Conservation (phyloP, 495 filamentous ascomycete species). For the Penicillium maclennaniae region DNA sequence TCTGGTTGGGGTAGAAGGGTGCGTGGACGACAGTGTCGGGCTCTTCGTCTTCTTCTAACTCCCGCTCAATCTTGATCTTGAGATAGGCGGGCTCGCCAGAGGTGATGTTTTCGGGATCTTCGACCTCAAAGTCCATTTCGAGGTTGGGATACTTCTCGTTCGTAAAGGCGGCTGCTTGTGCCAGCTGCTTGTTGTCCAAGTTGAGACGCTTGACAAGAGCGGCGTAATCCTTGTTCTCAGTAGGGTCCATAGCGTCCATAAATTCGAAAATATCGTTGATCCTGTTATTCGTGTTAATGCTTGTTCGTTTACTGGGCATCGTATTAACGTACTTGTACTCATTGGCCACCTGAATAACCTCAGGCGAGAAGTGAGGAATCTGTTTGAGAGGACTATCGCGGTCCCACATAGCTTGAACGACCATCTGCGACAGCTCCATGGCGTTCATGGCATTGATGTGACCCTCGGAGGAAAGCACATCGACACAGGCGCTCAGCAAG, state of each 20-base stretch:
- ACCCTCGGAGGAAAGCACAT: constrained; percentile 93
- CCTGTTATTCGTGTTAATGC: constrained; percentile 39
- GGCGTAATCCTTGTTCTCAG: constrained; percentile 76
- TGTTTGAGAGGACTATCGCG: constrained; percentile 95
- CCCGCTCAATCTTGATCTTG: constrained; percentile 81
- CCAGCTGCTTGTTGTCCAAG: constrained; percentile 76
- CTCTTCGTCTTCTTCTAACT: constrained; percentile 72
- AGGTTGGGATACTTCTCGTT: constrained; percentile 94
- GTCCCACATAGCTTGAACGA: constrained; percentile 99
- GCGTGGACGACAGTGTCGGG: constrained; percentile 85
- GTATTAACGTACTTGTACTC: constrained; percentile 63
- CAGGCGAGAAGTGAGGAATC: constrained; percentile 88
- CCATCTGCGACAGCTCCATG: constrained; percentile 99
- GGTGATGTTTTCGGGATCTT: constrained; percentile 72
- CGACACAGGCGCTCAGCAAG: constrained; percentile 85
- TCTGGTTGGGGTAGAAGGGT: constrained; percentile 87
- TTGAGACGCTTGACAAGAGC: constrained; percentile 70
- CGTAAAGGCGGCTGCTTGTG: constrained; percentile 90
- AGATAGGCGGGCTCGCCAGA: constrained; percentile 80
- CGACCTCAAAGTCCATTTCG: constrained; percentile 81
- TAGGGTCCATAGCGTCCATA: constrained; percentile 97
- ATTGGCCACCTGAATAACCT: constrained; percentile 78
- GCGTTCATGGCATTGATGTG: constrained; percentile 95
- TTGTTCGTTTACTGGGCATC: neutral
- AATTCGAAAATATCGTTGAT: constrained; percentile 96